A percentile compares a stretch with the other conserved stretches of the same genome.
These are phyloP conservation scores for Suillus subluteus DNA, from an alignment of 768 basidiomycete species.

Conservation along the genomic window DNA sequence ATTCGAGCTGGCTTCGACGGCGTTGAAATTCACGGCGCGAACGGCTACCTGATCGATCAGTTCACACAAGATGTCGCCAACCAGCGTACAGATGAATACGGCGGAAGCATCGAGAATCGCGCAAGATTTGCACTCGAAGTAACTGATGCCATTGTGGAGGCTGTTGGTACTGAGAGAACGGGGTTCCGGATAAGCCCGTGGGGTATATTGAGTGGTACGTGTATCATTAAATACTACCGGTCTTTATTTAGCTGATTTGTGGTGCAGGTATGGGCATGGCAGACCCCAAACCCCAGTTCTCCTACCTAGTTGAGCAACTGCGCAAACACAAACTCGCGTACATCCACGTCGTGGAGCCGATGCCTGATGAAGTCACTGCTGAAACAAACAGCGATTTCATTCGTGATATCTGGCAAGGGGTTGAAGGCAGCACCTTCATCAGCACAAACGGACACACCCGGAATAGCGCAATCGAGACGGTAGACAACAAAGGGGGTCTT, in stretches of 20 bases:
- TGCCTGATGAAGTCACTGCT: conserved; percentile 16
- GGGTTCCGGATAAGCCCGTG: conserved; percentile 64
- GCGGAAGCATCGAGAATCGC: conserved; percentile 66
- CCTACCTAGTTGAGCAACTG: conserved; percentile 48
- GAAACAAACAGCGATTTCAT: conserved; percentile 46
- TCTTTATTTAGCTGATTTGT: conserved; percentile 20
- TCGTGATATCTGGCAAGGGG: conserved; percentile 44
- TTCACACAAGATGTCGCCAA: conserved; percentile 64
- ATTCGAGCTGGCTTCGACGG: conserved; percentile 50
- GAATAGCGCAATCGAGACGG: conserved; percentile 40
- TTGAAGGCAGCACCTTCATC: conserved; percentile 40
- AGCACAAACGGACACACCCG: conserved; percentile 49
- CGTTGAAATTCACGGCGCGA: conserved; percentile 46
- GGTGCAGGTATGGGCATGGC: conserved; percentile 52
- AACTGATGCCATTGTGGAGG: conserved; percentile 50
- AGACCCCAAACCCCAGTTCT: conserved; percentile 59
- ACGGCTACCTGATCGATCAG: conserved; percentile 58
- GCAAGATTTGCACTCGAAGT: conserved; percentile 60
- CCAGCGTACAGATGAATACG: conserved; percentile 64
- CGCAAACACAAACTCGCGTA: conserved; percentile 48
- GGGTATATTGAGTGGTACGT: conserved; percentile 30
- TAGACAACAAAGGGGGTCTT: conserved; percentile 37
- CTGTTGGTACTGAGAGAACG: conserved; percentile 57
- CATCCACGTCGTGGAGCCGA: conserved; percentile 52
- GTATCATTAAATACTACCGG: neutral